Conservation (phyloP, 371 early-diverging fungal genomes). For the Syncephalastrum contaminatum region DNA sequence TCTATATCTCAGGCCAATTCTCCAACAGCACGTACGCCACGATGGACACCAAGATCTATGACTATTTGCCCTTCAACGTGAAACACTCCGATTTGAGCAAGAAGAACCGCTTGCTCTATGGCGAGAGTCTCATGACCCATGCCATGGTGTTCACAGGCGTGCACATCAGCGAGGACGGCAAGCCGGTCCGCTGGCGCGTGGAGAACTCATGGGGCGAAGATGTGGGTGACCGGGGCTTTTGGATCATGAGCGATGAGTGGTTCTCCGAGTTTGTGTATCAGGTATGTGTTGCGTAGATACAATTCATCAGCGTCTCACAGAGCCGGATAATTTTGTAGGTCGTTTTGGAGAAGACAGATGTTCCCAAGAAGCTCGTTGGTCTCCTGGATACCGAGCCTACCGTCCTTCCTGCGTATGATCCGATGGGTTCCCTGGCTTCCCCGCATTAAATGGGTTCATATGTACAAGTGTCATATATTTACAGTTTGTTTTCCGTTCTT, state of each 20-base stretch:
- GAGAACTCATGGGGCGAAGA: constrained; percentile 80
- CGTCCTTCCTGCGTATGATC: constrained; percentile 77
- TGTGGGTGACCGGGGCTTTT: constrained; percentile 74
- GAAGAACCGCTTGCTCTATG: constrained; percentile 71
- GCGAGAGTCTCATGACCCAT: constrained; percentile 80
- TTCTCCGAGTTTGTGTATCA: constrained; percentile 82
- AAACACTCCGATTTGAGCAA: constrained; percentile 60
- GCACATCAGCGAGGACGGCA: constrained; percentile 61
- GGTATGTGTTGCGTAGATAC: constrained; percentile 11
- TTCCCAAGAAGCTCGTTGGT: constrained; percentile 57
- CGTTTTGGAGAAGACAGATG: constrained; percentile 66
- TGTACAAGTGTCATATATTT: too few relatives aligned
- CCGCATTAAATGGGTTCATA: too few relatives aligned
- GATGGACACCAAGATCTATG: constrained; percentile 66
- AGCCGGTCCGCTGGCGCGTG: constrained; percentile 75
- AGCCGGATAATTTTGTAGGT: constrained; percentile 25
- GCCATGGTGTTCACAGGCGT: constrained; percentile 86
- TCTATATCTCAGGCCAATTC: constrained; percentile 31
- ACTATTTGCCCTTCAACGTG: constrained; percentile 73
- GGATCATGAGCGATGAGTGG: constrained; percentile 82
- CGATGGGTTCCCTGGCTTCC: constrained; percentile 62
- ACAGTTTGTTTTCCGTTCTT: background rate
- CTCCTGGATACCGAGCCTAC: constrained; percentile 63
- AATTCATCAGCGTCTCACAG: background rate
- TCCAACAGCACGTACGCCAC: constrained; percentile 49